These are phyloP conservation scores for Sanguinoderma infundibulare DNA, from an alignment of 1,284 basidiomycete genomes.

Conservation along the genomic window DNA sequence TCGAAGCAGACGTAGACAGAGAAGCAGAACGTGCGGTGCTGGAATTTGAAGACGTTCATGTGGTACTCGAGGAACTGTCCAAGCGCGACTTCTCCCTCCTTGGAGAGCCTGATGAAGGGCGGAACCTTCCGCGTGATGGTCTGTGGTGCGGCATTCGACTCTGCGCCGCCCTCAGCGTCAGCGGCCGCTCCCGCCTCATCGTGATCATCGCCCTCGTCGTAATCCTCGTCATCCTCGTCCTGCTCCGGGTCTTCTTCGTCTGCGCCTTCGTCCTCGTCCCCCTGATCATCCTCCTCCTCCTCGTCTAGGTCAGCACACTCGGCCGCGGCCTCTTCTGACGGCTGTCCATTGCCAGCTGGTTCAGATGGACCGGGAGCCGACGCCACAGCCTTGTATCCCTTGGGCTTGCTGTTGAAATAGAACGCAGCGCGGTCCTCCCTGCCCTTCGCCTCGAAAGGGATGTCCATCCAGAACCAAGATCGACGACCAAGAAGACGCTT, in stretches of 20 bases:
- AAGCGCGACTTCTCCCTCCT: background rate
- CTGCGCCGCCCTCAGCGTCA: background rate
- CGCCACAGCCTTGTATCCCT: background rate
- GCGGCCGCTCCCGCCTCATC: background rate
- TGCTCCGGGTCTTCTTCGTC: too few relatives aligned
- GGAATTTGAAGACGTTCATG: background rate
- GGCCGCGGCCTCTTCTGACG: too few relatives aligned
- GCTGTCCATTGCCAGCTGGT: too few relatives aligned
- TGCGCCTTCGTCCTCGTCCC: too few relatives aligned
- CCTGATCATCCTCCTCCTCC: too few relatives aligned
- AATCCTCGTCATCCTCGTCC: too few relatives aligned
- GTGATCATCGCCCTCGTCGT: too few relatives aligned
- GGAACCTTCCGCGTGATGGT: background rate
- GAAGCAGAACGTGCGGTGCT: background rate
- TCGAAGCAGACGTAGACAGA: background rate
- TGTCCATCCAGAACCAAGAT: background rate
- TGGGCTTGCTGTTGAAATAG: background rate
- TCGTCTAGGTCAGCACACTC: too few relatives aligned
- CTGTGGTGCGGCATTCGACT: background rate
- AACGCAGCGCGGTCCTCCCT: background rate
- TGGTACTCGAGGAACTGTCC: background rate
- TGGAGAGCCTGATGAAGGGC: background rate
- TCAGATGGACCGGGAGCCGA: too few relatives aligned
- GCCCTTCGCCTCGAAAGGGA: background rate
- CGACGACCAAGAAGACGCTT: background rate